Base-by-base conservation (phyloP, 1,284 basidiomycete genomes). In the Cutaneotrichosporon sp. region DNA sequence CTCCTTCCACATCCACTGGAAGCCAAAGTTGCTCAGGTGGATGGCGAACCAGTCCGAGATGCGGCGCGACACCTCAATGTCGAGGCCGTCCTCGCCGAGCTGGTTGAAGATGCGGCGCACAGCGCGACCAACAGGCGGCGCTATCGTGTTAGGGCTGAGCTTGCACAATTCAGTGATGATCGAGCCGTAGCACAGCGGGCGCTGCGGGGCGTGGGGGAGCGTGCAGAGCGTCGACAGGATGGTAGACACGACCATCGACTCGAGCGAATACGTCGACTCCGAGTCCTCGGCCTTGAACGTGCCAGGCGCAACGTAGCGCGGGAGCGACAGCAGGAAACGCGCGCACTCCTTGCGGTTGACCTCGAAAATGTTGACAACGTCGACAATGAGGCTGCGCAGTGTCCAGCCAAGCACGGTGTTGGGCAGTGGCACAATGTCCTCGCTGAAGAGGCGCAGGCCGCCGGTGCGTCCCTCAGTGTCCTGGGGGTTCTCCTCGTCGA, bases 1-100 rank as follows among this genome's bases (percentile, higher is more conserved):
- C 80, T 98, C 96, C 67, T 91, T 92, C 96, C 96, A 99, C n/a
- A 93, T 91, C 96, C 96, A 99, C 64, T 86, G 84, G 77, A 97
- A 98, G 18, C 87, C 87, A 74, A 98, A 99, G 77, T 98, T 99
- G 64, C 88, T 92, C 81, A 98, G 87, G 66, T 99, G 96, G 2
- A 89, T 81, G 5, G 90, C 83, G 66, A 97, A 97, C 96, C 96
- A 98, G 62, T 96, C 91, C 0, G 88, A 83, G 55, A 92, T 87
- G 18, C 90, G 80, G 51, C 84, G 80, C 0, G 86, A 79, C 42
- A 89, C 77, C 63, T 96, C 93, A 4, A 88, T 83, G 61, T 97
- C 93, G 35, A 97, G 78, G 1, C 87, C 87, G 40, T 90, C 86
- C 21, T 62, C 67, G 8, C 76, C 77, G n/a, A 94, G 78, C 13